Base-by-base conservation (phyloP, 345 rosid species). In the Mangifera indica region DNA sequence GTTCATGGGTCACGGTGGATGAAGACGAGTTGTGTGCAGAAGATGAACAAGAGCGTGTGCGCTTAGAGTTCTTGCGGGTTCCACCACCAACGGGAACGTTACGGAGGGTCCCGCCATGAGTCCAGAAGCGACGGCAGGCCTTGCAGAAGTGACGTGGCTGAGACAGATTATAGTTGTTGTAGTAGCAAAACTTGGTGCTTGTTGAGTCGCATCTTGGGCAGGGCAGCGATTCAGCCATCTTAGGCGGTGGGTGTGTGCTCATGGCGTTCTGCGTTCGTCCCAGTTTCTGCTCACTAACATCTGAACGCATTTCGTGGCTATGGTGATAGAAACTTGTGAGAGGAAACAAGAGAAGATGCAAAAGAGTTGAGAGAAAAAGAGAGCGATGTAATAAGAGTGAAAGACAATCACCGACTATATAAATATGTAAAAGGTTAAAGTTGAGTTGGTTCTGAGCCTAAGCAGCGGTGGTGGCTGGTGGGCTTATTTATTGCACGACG, bases 81-180 rank as follows among this genome's bases (percentile, higher is more conserved):
- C 88, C 87, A 8, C 92, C 92, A 29, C 92, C 92, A 48, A 87
- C 72, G 20, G 92, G 92, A 49, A 87, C 85, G 69, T 85, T 81
- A 26, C 92, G 92, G 63, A 87, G 92, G 46, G 92, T 78, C 45
- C 92, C 92, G 17, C 92, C 92, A 1, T 85, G 85, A 22, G 92
- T 87, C 92, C 92, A 87, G 87, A 85, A 87, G 11, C 92, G 92
- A 65, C 92, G 89, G 75, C 92, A 85, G 9, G 80, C 58, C 79
- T 88, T 85, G 83, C 92, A 88, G 84, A 84, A 87, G 77, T 87
- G 84, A 42, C 91, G 91, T 17, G 91, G 91, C 81, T 85, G 91
- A 49, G 87, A 72, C 66, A 85, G 81, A 75, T 85, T 87, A 75
- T 87, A 87, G 83, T 87, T 87, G 77, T 87, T 87, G 79, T 84